phyloP scores from a whole-genome alignment of 2,329 filamentous ascomycete species.

The Knufia fluminis region DNA sequence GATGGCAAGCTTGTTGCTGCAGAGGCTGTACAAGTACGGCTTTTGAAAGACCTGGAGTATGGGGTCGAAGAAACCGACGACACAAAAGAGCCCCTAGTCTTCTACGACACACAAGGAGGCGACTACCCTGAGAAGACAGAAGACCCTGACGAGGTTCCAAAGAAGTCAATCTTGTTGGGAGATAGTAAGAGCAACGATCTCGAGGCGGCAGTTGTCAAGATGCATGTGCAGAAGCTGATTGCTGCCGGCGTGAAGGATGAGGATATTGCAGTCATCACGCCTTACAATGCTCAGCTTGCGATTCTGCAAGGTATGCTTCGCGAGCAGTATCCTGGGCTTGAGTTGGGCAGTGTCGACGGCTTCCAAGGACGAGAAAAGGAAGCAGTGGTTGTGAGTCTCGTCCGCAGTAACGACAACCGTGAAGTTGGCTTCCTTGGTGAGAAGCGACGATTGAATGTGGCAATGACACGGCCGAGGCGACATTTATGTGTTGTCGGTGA shows the following conservation, averaged over 20 bases:
- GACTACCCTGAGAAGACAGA: constrained; percentile 79
- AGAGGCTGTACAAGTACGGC: constrained; percentile 62
- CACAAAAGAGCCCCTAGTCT: constrained; percentile 76
- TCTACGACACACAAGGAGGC: constrained; percentile 93
- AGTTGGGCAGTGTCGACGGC: constrained; percentile 93
- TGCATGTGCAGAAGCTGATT: constrained; percentile 69
- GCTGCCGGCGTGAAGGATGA: constrained; percentile 64
- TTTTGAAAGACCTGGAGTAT: constrained; percentile 71
- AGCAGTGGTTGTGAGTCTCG: constrained; percentile 84
- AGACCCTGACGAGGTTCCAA: constrained; percentile 44
- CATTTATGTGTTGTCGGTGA: constrained; percentile 88
- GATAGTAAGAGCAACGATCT: constrained; percentile 88
- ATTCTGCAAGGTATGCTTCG: constrained; percentile 68
- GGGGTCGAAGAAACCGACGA: constrained; percentile 72
- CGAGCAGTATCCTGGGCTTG: constrained; percentile 71
- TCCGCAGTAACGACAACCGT: constrained; percentile 74
- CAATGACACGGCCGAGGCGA: constrained; percentile 90
- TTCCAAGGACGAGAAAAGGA: constrained; percentile 98
- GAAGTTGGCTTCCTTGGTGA: constrained; percentile 92
- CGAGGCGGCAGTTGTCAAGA: constrained; percentile 71
- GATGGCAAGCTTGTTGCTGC: constrained; percentile 71
- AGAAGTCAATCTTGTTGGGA: constrained; percentile 46
- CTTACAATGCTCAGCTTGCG: constrained; percentile 89
- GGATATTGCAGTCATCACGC: constrained; percentile 88
- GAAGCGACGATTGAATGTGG: constrained; percentile 85